Evolutionary conservation across 495 filamentous ascomycete genomes (phyloP).

Genomic region (Diplogelasinospora grovesii): DNA sequence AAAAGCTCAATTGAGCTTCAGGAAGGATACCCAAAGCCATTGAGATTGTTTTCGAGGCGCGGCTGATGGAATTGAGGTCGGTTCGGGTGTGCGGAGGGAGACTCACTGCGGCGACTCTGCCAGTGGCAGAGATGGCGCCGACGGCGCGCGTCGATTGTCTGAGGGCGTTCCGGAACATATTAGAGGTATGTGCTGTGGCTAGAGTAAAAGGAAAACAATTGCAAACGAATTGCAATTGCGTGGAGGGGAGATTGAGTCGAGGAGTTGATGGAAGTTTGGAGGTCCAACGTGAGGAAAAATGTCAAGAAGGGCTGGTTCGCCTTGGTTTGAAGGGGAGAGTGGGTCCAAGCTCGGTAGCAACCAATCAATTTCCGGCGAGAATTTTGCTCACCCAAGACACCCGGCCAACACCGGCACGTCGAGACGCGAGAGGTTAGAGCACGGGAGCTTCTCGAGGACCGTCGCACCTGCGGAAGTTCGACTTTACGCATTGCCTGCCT

Average conservation of each 20-base stretch:
- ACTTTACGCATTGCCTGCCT: too few species aligned
- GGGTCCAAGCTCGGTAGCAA: slow-evolving; percentile 6
- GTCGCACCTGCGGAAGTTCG: too few species aligned
- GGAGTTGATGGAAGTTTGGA: slow-evolving; percentile 27
- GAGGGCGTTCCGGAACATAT: slow-evolving; percentile 97
- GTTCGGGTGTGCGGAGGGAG: slow-evolving; percentile 35
- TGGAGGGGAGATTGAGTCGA: slow-evolving; percentile 40
- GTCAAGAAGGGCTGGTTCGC: slow-evolving; percentile 28
- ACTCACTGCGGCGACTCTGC: slow-evolving; percentile 91
- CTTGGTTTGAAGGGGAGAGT: slow-evolving; percentile 18
- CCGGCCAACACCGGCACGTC: not conserved
- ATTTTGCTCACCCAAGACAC: slow-evolving; percentile 16
- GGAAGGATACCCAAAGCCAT: slow-evolving; percentile 21
- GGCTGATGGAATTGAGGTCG: slow-evolving; percentile 34
- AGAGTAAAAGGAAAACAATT: slow-evolving; percentile 38
- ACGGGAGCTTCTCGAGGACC: too few species aligned
- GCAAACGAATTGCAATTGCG: slow-evolving; percentile 44
- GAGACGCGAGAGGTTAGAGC: not conserved
- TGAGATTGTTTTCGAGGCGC: slow-evolving; percentile 23
- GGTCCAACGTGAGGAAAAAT: slow-evolving; percentile 30
- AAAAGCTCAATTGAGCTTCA: slow-evolving; percentile 45
- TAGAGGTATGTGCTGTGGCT: slow-evolving; percentile 35
- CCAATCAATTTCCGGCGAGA: slow-evolving; percentile 17
- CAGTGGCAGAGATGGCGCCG: slow-evolving; percentile 82
- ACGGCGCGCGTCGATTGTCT: slow-evolving; percentile 90